Base-by-base conservation (phyloP, 2,329 filamentous ascomycete genomes). In the Fusarium fujikuroi region DNA sequence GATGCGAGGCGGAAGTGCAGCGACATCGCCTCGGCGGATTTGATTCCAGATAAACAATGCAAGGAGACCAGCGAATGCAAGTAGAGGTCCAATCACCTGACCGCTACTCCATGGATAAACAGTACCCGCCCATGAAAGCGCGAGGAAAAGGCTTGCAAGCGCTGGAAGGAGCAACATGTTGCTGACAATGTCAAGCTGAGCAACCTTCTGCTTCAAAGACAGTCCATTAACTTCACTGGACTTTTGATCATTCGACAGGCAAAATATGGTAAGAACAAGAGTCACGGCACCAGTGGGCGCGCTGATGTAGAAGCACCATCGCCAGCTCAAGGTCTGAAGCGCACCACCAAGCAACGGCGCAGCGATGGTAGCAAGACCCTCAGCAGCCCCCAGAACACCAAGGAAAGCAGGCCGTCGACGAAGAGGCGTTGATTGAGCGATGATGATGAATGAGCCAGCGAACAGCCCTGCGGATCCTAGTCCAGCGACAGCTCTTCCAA, bases 401-500 rank as follows among this genome's bases (percentile, higher is more conserved):
- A 70, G 40, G 7, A 74, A 74, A 0, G 53, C 9, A 0, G 71
- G 70, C 2, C 70, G 18, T 43, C 36, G 66, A 0, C 42, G 36
- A 0, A 74, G 39, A 28, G 66, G 60, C 0, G 53, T 68, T 0
- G 52, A 34, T 3, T 74, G 60, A 0, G 60, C 60, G 2, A 72
- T 57, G 1, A 72, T 67, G 18, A 67, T 49, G 32, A 77, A 75
- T 9, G 66, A 75, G 3, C 85, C 85, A 0, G 79, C 80, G 34
- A 83, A 82, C 1, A 87, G 63, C 0, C 81, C 86, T 9, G 84
- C 81, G 5, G 80, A 82, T 0, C 85, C 86, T 0, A 82, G 68
- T 0, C 86, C 86, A 1, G 85, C 82, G 2, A 87, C 76, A 0
- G 85, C 86, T 14, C 86, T 78, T 0, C 86, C 86, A 5, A 84